phyloP scores from a whole-genome alignment of 768 basidiomycete genomes.

The Podaxis pistillaris region DNA sequence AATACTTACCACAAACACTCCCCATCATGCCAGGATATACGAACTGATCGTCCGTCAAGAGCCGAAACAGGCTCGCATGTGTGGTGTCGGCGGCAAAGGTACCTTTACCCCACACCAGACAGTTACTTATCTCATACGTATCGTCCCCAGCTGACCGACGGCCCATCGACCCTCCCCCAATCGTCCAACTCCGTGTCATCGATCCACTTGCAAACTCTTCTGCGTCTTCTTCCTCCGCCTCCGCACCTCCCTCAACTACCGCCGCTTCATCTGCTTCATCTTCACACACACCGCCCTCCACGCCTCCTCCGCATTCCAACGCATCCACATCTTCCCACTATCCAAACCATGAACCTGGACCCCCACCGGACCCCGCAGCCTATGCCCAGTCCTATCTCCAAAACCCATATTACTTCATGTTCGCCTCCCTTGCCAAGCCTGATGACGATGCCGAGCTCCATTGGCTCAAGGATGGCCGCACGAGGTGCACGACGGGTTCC shows the following conservation, averaged over 20 bases:
- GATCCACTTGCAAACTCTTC: slow-evolving; percentile 44
- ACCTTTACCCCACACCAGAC: slow-evolving; percentile 16
- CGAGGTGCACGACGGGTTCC: slow-evolving; percentile 86
- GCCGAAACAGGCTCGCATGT: slow-evolving; percentile 91
- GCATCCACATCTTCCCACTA: slow-evolving; percentile 4
- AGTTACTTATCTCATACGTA: background rate
- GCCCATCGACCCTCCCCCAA: slow-evolving; percentile 95
- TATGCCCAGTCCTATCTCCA: slow-evolving; percentile 70
- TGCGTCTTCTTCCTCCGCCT: background rate
- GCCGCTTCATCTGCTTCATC: background rate
- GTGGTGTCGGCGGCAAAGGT: slow-evolving; percentile 83
- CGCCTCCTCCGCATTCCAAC: background rate
- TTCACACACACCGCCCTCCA: background rate
- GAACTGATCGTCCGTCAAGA: slow-evolving; percentile 86
- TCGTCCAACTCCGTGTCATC: slow-evolving; percentile 90
- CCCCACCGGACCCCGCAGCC: slow-evolving; percentile 31
- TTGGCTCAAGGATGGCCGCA: slow-evolving; percentile 86
- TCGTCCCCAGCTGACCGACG: slow-evolving; percentile 75
- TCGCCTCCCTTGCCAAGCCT: slow-evolving; percentile 84
- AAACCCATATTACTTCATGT: slow-evolving; percentile 97
- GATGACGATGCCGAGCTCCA: slow-evolving; percentile 89
- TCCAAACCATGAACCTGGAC: slow-evolving; percentile 20
- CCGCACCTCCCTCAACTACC: slow-evolving; percentile 8
- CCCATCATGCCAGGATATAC: slow-evolving; percentile 59
- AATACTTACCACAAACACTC: slow-evolving; percentile 15